phyloP scores from a whole-genome alignment of 192 early-diverging fungal species.

The Backusella sp. region DNA sequence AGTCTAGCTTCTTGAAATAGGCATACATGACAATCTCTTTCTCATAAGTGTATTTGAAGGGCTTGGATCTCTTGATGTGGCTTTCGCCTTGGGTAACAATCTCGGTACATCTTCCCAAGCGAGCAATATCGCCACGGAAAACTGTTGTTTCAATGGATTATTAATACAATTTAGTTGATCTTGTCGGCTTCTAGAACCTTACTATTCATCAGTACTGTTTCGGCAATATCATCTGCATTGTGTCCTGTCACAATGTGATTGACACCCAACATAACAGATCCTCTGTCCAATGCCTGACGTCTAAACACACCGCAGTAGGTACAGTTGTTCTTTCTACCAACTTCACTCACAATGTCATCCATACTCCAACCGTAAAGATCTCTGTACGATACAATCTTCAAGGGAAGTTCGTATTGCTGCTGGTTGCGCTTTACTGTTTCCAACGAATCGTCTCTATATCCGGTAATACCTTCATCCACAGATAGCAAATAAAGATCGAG shows the following conservation, averaged over 20 bases:
- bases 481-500: conserved; percentile 90
- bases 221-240: conserved; percentile 98
- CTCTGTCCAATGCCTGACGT: conserved; percentile 94
- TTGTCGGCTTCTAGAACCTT: conserved; percentile 3
- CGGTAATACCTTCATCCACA: conserved; percentile 96
- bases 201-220: conserved; percentile 99
- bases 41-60: conserved; percentile 99
- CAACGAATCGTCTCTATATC: conserved; percentile 97
- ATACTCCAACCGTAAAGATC: conserved; percentile 98
- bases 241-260: conserved; percentile 99
- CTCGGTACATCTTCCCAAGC: conserved; percentile 89
- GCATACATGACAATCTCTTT: conserved; percentile 99
- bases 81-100: conserved; percentile 82
- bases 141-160: conserved; percentile 49
- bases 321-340: conserved; percentile 98
- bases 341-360: conserved; percentile 94
- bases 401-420: conserved; percentile 88
- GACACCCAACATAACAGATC: conserved; percentile 84
- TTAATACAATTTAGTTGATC: neutral
- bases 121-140: conserved; percentile 90
- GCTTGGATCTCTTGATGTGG: conserved; percentile 86
- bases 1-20: conserved; percentile 94
- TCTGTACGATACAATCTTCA: conserved; percentile 92
- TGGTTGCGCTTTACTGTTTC: conserved; percentile 98
- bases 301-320: conserved; percentile 99